A percentile compares a stretch with the other conserved stretches of the same genome.
Conservation (phyloP, 148 eudicot genomes). For the Camellia lanceoleosa region DNA sequence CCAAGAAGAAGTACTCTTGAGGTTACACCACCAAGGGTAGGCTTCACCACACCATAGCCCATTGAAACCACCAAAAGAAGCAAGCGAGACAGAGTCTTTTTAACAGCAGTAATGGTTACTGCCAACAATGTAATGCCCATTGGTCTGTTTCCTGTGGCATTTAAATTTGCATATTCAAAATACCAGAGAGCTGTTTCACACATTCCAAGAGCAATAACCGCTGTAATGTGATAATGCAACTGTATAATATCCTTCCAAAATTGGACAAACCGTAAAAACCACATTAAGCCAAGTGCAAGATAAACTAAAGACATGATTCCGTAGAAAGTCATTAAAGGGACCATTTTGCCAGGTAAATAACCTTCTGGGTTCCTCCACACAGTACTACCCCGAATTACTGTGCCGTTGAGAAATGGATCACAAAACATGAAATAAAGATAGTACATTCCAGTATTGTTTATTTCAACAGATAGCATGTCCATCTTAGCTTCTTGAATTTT, state of each 20-base stretch:
- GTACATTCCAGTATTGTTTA: constrained; percentile 86
- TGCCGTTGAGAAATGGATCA: constrained; percentile 71
- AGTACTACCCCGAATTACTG: constrained; percentile 70
- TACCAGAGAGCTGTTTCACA: constrained; percentile 95
- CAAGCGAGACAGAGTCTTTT: constrained; percentile 81
- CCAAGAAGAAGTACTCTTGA: constrained; percentile 76
- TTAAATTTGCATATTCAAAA: constrained; percentile 82
- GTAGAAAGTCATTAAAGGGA: constrained; percentile 80
- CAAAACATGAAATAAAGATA: constrained; percentile 82
- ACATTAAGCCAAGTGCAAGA: constrained; percentile 73
- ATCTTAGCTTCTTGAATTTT: constrained; percentile 49
- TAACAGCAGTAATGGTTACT: constrained; percentile 76
- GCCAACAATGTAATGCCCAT: constrained; percentile 92
- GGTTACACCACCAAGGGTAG: constrained; percentile 85
- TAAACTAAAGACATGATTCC: constrained; percentile 81
- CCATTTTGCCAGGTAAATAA: constrained; percentile 89
- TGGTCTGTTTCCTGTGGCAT: constrained; percentile 78
- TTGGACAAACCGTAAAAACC: constrained; percentile 74
- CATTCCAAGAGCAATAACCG: constrained; percentile 97
- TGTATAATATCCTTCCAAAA: constrained; percentile 89
- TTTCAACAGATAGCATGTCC: constrained; percentile 48
- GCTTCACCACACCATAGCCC: constrained; percentile 95
- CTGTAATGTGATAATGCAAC: constrained; percentile 85
- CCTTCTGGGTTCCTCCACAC: constrained; percentile 96
- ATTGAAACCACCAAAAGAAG: constrained; percentile 92